Evolutionary conservation across 2,329 filamentous ascomycete genomes (phyloP).

Genomic region (Onygenales sp.): DNA sequence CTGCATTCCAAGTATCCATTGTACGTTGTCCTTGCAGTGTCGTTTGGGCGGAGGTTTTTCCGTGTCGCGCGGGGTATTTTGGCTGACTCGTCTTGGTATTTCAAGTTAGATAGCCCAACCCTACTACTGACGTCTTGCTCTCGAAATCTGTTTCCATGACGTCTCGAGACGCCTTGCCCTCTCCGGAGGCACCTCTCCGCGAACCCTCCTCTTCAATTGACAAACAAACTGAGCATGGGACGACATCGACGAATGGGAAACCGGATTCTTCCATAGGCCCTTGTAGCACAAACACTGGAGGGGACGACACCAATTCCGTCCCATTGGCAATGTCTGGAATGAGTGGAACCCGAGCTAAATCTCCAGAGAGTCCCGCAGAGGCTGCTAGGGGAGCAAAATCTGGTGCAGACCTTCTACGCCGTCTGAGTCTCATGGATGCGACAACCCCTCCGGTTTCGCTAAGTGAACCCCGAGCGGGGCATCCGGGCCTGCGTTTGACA

Average conservation of each 20-base stretch:
- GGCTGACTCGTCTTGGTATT: not conserved
- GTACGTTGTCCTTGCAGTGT: too few relatives aligned
- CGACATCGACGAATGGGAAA: not conserved
- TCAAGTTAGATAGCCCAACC: not conserved
- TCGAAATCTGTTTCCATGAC: not conserved
- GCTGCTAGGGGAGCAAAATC: constrained; percentile 36
- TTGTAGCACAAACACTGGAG: not conserved
- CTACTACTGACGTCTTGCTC: not conserved
- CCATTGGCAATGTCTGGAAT: not conserved
- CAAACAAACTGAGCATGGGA: not conserved
- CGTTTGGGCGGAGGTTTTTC: too few relatives aligned
- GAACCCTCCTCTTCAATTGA: not conserved
- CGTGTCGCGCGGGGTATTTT: not conserved
- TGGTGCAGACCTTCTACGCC: constrained; percentile 42
- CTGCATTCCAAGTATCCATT: too few relatives aligned
- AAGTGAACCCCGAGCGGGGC: constrained; percentile 43
- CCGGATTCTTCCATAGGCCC: not conserved
- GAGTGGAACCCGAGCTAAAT: not conserved
- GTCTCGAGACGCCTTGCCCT: not conserved
- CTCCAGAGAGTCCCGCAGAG: constrained; percentile 27
- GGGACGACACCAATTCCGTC: not conserved
- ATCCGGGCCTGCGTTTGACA: constrained; percentile 49
- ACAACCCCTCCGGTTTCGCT: constrained; percentile 34
- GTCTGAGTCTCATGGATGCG: constrained; percentile 39
- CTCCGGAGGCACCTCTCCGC: not conserved